Percentiles rank a stretch among this genome's conserved stretches.
These are phyloP conservation scores for Salix caprea DNA, from an alignment of 345 rosid genomes.

Conservation along the genomic window DNA sequence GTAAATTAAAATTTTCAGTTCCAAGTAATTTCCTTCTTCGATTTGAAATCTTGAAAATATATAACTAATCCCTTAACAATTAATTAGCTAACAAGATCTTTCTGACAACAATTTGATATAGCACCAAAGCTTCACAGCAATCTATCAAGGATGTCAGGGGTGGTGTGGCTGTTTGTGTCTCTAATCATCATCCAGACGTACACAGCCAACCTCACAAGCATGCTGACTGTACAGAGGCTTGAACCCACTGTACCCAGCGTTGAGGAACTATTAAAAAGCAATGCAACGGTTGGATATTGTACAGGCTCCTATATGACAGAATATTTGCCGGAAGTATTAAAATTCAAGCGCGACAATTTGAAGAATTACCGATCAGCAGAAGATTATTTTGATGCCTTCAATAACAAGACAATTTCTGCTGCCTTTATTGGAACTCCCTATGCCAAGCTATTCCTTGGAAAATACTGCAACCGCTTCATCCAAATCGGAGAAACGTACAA, in stretches of 20 bases:
- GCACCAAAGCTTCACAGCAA: conserved; percentile 21
- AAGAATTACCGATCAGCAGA: neutral
- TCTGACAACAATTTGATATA: neutral
- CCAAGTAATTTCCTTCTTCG: too few species aligned
- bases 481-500: conserved; percentile 1
- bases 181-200: conserved; percentile 21
- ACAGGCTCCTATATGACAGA: neutral
- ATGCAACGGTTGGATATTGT: conserved; percentile 18
- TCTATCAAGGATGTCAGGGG: conserved; percentile 20
- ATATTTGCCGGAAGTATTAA: conserved; percentile 15
- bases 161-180: conserved; percentile 24
- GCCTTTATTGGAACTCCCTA: conserved; percentile 14
- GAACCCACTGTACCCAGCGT: neutral
- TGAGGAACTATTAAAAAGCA: conserved; percentile 4
- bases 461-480: conserved; percentile 13
- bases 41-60: too few species aligned
- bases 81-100: neutral
- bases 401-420: conserved; percentile 8
- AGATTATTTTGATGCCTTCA: conserved; percentile 4
- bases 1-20: neutral
- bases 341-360: conserved; percentile 1
- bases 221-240: conserved; percentile 9
- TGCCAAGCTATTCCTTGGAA: conserved; percentile 22
- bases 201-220: conserved; percentile 26
- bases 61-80: neutral